Evolutionary conservation across 73 alveolate genomes (phyloP).

Genomic region (Paramecium tetraurelia): DNA sequence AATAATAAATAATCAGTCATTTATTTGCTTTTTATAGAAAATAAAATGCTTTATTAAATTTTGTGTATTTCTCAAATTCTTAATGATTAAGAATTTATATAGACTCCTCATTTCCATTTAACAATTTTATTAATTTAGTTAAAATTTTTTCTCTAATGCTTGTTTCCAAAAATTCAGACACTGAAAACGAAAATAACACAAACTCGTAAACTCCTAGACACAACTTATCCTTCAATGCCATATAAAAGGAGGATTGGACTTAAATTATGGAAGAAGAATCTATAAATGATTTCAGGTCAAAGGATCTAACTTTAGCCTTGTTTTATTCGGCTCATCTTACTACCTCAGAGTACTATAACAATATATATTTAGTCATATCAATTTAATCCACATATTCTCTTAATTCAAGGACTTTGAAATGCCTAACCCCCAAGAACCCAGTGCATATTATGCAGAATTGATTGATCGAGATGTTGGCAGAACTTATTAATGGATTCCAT

Average conservation of each 20-base stretch:
- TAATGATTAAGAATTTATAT: background rate
- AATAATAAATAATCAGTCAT: background rate
- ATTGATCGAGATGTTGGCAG: constrained; percentile 34
- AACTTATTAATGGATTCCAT: background rate
- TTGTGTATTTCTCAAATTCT: background rate
- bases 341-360: background rate
- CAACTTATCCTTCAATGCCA: background rate
- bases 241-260: background rate
- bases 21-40: background rate
- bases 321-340: background rate
- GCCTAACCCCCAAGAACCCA: constrained; percentile 5
- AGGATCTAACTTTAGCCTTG: background rate
- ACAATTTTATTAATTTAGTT: background rate
- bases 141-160: background rate
- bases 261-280: background rate
- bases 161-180: background rate
- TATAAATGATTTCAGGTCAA: background rate
- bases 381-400: background rate
- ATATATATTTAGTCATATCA: background rate
- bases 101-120: background rate
- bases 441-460: background rate
- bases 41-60: background rate
- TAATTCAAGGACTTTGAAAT: background rate
- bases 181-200: background rate
- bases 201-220: background rate